A percentile compares a stretch with the other conserved stretches of the same genome.
These are phyloP conservation scores for Penicillium dipodomyicola DNA, from an alignment of 495 filamentous ascomycete genomes.

Conservation along the genomic window DNA sequence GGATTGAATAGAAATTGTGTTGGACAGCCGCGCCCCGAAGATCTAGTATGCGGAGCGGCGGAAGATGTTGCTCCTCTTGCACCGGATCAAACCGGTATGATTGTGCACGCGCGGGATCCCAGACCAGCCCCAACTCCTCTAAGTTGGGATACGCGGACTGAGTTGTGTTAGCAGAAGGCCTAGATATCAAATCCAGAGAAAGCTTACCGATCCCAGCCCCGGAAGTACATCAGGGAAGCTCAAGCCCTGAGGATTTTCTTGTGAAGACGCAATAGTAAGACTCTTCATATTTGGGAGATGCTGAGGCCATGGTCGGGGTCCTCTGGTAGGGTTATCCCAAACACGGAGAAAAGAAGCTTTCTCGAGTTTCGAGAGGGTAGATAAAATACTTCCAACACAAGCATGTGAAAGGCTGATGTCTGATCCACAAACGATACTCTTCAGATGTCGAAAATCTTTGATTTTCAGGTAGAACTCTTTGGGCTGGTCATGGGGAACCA, in stretches of 20 bases:
- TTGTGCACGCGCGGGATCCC: slow-evolving; percentile 24
- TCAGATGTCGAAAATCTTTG: slow-evolving; percentile 36
- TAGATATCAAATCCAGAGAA: neutral
- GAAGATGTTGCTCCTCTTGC: slow-evolving; percentile 11
- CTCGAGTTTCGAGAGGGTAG: slow-evolving; percentile 41
- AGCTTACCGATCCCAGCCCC: slow-evolving; percentile 4
- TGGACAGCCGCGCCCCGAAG: slow-evolving; percentile 29
- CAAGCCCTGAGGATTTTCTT: slow-evolving; percentile 2
- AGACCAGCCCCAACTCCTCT: slow-evolving; percentile 37
- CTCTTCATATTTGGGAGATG: slow-evolving; percentile 38
- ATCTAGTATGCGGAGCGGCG: slow-evolving; percentile 33
- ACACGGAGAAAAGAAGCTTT: slow-evolving; percentile 36
- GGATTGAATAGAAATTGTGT: slow-evolving; percentile 14
- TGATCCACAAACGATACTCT: slow-evolving; percentile 39
- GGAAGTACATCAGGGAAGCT: slow-evolving; percentile 22
- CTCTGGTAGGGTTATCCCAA: slow-evolving; percentile 13
- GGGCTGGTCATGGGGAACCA: slow-evolving; percentile 15
- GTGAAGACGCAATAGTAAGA: slow-evolving; percentile 28
- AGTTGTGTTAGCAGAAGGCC: slow-evolving; percentile 6
- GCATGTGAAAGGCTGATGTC: slow-evolving; percentile 35
- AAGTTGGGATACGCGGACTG: slow-evolving; percentile 33
- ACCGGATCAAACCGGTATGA: slow-evolving; percentile 10
- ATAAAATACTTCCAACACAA: slow-evolving; percentile 36
- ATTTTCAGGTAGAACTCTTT: slow-evolving; percentile 34
- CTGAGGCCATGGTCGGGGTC: slow-evolving; percentile 23